Base-by-base conservation (phyloP, 2,329 filamentous ascomycete genomes). In the Colletotrichum chrysophilum region DNA sequence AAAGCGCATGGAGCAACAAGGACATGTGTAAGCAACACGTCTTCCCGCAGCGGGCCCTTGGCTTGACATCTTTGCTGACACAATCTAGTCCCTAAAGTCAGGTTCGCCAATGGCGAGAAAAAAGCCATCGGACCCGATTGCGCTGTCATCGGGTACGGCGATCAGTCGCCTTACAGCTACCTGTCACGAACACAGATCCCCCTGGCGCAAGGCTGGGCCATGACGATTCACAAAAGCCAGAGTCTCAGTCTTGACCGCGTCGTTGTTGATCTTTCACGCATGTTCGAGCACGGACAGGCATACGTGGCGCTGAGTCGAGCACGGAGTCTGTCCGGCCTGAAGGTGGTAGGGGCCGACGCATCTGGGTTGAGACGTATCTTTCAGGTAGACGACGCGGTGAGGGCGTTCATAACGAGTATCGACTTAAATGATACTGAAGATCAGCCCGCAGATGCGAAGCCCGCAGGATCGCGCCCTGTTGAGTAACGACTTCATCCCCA, bases 101-200 rank as follows among this genome's bases (percentile, higher is more conserved):
- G 79, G 1, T 93, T 93, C 76, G 82, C 86, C 38, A 91, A 91
- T 71, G 87, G 87, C 2, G 7, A 62, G 0, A 79, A 77, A 3
- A 81, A 83, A 4, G 87, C 87, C 1, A 89, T 93, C 30, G 88
- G 85, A 52, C 86, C 91, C 0, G 85, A 89, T 13, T 92, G 89
- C 79, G 84, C 86, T 12, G 81, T 89, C 36, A 86, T 84, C 21
- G 83, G 89, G 68, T 76, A 90, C 1, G 89, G 89, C 3, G 82
- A 87, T 55, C 80, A 83, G 3, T 24, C 80, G 66, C 89, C 89
- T 0, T 88, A 88, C 76, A 88, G 85, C 48, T 78, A 88, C 30
- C 9, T 52, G 21, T 21, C 21, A 48, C 38, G 38, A 48, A 48
- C 30, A 32, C 30, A 32, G 30, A 32, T 32, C 30, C 30, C 30